Evolutionary conservation across 805 yeast species (phyloP).

Genomic region (Komagataella mondaviorum): DNA sequence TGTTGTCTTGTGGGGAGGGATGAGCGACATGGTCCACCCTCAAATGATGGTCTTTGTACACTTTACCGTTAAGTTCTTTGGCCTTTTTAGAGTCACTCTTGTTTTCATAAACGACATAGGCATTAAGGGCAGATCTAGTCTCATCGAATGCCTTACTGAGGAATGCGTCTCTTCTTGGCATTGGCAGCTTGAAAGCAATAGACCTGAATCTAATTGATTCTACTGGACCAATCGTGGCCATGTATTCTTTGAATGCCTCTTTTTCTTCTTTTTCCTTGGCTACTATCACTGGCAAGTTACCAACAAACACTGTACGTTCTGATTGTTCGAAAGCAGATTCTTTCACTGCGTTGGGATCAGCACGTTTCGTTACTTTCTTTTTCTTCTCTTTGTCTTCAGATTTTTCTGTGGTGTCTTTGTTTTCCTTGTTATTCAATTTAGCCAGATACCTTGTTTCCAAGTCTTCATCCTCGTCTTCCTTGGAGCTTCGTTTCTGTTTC

Average conservation of each 20-base stretch:
- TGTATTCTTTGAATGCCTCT: constrained; percentile 37
- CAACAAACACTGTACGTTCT: constrained; percentile 75
- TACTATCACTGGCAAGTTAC: constrained; percentile 67
- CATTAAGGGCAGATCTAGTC: constrained; percentile 70
- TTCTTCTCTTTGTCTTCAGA: constrained; percentile 7
- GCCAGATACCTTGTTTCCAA: constrained; percentile 41
- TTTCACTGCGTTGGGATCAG: constrained; percentile 31
- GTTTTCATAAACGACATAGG: constrained; percentile 69
- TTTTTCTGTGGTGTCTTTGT: constrained; percentile 7
- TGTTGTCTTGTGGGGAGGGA: constrained; percentile 77
- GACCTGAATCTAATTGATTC: constrained; percentile 85
- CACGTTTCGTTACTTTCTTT: constrained; percentile 9
- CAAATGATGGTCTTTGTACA: constrained; percentile 62
- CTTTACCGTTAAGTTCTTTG: constrained; percentile 44
- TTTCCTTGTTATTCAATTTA: constrained; percentile 28
- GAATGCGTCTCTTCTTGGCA: constrained; percentile 89
- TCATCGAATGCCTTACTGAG: constrained; percentile 67
- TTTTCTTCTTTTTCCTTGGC: constrained; percentile 48
- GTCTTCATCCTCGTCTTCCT: constrained; percentile 22
- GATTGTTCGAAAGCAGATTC: constrained; percentile 72
- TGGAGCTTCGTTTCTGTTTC: constrained; percentile 8
- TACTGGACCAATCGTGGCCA: constrained; percentile 26
- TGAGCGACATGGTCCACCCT: constrained; percentile 91
- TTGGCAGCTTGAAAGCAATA: constrained; percentile 72
- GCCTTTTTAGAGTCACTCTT: constrained; percentile 34